Conservation (phyloP, 2,329 filamentous ascomycete species). For the Sporothrix globosa region DNA sequence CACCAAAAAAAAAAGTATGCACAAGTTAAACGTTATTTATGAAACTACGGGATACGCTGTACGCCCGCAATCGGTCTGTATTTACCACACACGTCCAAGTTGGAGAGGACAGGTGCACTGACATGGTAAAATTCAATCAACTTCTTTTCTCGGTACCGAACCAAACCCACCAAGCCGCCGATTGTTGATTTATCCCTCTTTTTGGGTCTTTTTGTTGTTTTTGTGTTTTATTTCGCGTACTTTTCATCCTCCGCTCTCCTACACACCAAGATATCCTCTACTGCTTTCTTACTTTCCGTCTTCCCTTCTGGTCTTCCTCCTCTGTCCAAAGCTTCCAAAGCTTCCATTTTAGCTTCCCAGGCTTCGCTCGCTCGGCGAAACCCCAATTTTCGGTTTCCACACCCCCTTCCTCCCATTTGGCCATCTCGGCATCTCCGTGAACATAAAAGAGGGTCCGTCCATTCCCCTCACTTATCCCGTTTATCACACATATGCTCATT, state of each 20-base stretch:
- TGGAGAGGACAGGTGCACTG: not conserved
- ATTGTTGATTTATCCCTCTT: not conserved
- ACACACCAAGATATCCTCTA: no score
- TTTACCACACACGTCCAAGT: not conserved
- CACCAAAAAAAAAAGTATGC: no score
- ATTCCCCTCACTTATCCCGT: conserved; percentile 3
- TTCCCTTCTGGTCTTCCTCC: not conserved
- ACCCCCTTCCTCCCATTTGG: not conserved
- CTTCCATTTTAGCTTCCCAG: conserved; percentile 8
- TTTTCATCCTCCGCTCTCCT: no score
- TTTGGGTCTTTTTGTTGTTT: no score
- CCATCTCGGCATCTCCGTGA: conserved; percentile 25
- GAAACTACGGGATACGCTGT: not conserved
- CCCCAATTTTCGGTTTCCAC: conserved; percentile 6
- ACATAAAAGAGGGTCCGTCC: conserved; percentile 11
- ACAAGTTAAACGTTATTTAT: no score
- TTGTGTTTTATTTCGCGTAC: no score
- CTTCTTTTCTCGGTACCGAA: conserved; percentile 9
- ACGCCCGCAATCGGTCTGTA: not conserved
- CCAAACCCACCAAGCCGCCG: not conserved
- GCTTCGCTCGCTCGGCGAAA: not conserved
- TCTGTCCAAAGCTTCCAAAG: conserved; percentile 2
- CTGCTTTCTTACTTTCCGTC: no score
- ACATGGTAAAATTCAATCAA: not conserved
- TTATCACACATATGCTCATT: conserved; percentile 12